A percentile compares a stretch with the other conserved stretches of the same genome.
These are phyloP conservation scores for Gloeopeniophorella convolvens DNA, from an alignment of 768 basidiomycete genomes.

Conservation along the genomic window DNA sequence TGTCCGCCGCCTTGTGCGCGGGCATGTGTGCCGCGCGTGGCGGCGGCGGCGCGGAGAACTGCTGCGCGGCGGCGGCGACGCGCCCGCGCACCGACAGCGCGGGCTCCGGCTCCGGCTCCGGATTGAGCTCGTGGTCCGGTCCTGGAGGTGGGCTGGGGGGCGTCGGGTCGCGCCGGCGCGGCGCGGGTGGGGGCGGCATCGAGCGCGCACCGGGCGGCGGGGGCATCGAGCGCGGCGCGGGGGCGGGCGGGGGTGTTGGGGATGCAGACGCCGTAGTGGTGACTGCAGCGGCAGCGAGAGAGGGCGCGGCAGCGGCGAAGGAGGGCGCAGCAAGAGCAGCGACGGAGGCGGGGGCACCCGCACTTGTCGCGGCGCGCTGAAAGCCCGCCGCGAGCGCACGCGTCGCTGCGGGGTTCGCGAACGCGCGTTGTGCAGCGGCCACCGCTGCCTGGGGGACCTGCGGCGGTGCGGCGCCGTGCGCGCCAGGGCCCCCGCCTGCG, in stretches of 20 bases:
- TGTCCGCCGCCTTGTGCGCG: not conserved
- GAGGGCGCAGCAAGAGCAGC: too few species aligned
- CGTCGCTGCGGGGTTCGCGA: conserved; percentile 15
- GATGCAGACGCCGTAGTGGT: not conserved
- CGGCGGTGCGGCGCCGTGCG: not conserved
- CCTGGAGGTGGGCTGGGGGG: too few species aligned
- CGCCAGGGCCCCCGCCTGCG: not conserved
- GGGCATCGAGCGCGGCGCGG: not conserved
- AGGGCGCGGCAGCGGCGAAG: too few species aligned
- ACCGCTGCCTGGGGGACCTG: not conserved
- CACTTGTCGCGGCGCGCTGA: conserved; percentile 4
- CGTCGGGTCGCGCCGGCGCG: too few species aligned
- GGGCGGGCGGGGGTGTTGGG: not conserved
- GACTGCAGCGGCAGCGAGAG: too few species aligned
- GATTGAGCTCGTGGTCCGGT: too few species aligned
- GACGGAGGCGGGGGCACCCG: too few species aligned
- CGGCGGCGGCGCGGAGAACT: not conserved
- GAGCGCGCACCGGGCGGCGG: too few species aligned
- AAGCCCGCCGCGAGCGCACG: conserved; percentile 4
- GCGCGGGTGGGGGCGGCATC: too few species aligned
- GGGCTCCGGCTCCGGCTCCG: too few species aligned
- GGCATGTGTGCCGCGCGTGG: not conserved
- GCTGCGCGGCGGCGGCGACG: conserved; percentile 13
- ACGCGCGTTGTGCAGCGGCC: conserved; percentile 26
- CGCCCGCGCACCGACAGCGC: too few species aligned